These are phyloP conservation scores for Tetracentron sinense DNA, from an alignment of 164 flowering plant species.

Conservation along the genomic window DNA sequence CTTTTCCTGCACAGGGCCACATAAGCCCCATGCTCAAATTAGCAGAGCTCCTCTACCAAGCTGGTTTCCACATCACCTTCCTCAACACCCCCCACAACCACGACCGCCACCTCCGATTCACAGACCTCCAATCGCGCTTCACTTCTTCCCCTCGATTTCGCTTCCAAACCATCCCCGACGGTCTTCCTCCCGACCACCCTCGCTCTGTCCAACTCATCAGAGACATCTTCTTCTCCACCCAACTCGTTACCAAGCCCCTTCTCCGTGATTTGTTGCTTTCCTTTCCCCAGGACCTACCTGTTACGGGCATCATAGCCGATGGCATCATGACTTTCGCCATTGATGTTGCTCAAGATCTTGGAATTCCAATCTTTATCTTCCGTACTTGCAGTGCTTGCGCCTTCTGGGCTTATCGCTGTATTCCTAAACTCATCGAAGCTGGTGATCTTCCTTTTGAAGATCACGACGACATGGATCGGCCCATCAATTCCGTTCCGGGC, in stretches of 20 bases:
- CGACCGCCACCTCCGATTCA: slow-evolving; percentile 23
- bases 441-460: slow-evolving; percentile 40
- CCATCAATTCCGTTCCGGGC: slow-evolving; percentile 18
- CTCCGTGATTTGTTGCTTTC: slow-evolving; percentile 20
- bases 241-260: slow-evolving; percentile 11
- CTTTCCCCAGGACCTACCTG: slow-evolving; percentile 5
- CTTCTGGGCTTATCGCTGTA: slow-evolving; percentile 27
- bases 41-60: slow-evolving; percentile 39
- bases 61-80: slow-evolving; percentile 40
- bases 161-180: slow-evolving; percentile 33
- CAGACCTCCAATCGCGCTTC: slow-evolving; percentile 7
- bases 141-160: slow-evolving; percentile 16
- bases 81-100: slow-evolving; percentile 42
- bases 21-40: slow-evolving; percentile 46
- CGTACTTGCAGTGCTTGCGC: slow-evolving; percentile 28
- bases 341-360: slow-evolving; percentile 28
- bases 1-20: slow-evolving; percentile 45
- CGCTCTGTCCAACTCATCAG: slow-evolving; percentile 18
- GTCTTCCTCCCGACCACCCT: slow-evolving; percentile 26
- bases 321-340: slow-evolving; percentile 24
- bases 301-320: slow-evolving; percentile 31
- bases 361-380: slow-evolving; percentile 23
- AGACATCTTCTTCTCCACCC: slow-evolving; percentile 16
- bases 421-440: slow-evolving; percentile 26
- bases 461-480: slow-evolving; percentile 27